Conservation (phyloP, 345 rosid genomes). For the Lumnitzera littorea region DNA sequence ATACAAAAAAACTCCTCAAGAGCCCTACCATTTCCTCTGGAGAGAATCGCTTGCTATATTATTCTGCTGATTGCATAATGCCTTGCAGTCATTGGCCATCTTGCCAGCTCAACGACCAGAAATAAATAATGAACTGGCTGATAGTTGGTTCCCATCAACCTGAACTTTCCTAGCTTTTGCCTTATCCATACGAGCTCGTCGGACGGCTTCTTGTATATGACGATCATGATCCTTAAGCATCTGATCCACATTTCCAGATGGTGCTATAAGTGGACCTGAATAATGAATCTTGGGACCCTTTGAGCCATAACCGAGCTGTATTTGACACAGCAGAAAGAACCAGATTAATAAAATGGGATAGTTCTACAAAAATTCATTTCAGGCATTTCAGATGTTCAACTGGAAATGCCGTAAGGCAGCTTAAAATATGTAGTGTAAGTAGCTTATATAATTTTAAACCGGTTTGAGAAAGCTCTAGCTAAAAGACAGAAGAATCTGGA, state of each 20-base stretch:
- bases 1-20: not conserved
- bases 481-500: no score
- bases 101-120: slow-evolving; percentile 57
- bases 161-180: slow-evolving; percentile 71
- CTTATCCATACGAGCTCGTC: slow-evolving; percentile 82
- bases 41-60: slow-evolving; percentile 16
- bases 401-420: not conserved
- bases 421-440: no score
- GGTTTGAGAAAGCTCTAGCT: no score
- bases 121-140: slow-evolving; percentile 58
- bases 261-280: slow-evolving; percentile 85
- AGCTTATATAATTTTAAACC: no score
- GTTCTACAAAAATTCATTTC: not conserved
- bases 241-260: slow-evolving; percentile 89
- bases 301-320: slow-evolving; percentile 82
- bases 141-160: slow-evolving; percentile 49
- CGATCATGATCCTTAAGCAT: slow-evolving; percentile 96
- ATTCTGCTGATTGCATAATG: slow-evolving; percentile 10
- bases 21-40: not conserved
- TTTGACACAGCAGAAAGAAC: not conserved
- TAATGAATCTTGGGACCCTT: slow-evolving; percentile 90
- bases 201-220: slow-evolving; percentile 87
- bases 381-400: not conserved
- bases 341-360: no score
- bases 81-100: slow-evolving; percentile 17